Evolutionary conservation across 2,329 filamentous ascomycete species (phyloP).

Genomic region (Myriosclerotinia duriaeana): DNA sequence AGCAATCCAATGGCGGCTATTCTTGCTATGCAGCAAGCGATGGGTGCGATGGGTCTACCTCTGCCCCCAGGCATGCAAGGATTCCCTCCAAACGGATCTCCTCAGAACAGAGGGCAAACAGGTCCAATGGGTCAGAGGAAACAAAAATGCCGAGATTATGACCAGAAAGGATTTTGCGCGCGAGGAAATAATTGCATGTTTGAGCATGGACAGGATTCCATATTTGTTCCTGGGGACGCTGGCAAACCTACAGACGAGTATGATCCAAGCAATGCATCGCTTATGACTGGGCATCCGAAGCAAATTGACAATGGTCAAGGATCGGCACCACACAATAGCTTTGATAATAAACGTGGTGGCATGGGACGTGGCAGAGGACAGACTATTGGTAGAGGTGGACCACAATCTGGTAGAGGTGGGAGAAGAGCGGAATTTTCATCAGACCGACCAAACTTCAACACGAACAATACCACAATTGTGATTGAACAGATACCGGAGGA

Average conservation of each 20-base stretch:
- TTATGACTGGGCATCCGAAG: conserved; percentile 39
- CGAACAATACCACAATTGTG: conserved; percentile 65
- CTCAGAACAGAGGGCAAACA: conserved; percentile 5
- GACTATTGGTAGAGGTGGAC: conserved; percentile 33
- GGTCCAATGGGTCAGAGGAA: conserved; percentile 32
- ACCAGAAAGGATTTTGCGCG: conserved; percentile 70
- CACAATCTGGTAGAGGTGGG: conserved; percentile 31
- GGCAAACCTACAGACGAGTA: conserved; percentile 48
- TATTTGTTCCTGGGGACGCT: conserved; percentile 40
- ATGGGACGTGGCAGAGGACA: conserved; percentile 41
- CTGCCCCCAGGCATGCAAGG: conserved; percentile 45
- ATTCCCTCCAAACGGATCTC: conserved; percentile 34
- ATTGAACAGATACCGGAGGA: conserved; percentile 77
- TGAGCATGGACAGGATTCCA: conserved; percentile 62
- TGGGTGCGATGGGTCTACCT: conserved; percentile 49
- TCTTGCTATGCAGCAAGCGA: conserved; percentile 53
- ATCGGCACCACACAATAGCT: conserved; percentile 7
- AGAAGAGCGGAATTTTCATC: conserved; percentile 59
- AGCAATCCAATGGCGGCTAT: conserved; percentile 62
- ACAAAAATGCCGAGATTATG: conserved; percentile 65
- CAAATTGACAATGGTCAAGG: conserved; percentile 25
- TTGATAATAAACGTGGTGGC: conserved; percentile 30
- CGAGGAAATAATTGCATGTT: conserved; percentile 66
- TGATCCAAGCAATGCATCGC: conserved; percentile 55
- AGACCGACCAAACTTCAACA: conserved; percentile 62